Percentiles rank a stretch among this genome's conserved stretches.
Evolutionary conservation across 768 basidiomycete species (phyloP).

Genomic region (Sutorius australiensis): DNA sequence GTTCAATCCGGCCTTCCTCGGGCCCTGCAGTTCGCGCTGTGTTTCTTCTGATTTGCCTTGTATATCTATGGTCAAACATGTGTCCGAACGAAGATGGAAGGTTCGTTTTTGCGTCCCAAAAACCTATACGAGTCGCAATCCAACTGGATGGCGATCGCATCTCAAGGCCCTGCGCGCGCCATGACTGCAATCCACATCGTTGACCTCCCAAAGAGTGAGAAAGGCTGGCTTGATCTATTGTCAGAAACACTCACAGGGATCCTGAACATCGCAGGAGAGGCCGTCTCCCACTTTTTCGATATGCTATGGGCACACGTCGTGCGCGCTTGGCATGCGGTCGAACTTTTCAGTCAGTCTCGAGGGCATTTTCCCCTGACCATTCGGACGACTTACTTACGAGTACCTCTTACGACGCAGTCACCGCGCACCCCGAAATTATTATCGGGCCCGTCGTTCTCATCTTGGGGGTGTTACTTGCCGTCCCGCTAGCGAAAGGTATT

Average conservation of each 20-base stretch:
- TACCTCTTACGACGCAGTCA: background rate
- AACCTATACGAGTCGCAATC: no score
- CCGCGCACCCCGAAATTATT: background rate
- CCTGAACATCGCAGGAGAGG: fast-evolving
- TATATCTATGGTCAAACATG: no score
- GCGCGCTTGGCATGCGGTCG: background rate
- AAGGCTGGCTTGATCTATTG: background rate
- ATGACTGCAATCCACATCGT: no score
- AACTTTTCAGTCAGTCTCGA: constrained; percentile 1
- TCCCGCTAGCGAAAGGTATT: background rate
- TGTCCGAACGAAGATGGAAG: no score
- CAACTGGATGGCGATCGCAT: no score
- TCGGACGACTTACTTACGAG: background rate
- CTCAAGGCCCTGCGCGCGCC: no score
- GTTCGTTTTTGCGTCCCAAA: no score
- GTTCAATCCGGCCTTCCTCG: no score
- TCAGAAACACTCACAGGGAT: fast-evolving
- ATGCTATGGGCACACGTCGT: fast-evolving
- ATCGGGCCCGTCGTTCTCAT: background rate
- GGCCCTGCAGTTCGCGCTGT: no score
- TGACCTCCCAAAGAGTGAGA: background rate
- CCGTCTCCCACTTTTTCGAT: background rate
- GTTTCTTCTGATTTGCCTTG: no score
- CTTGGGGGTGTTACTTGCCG: background rate
- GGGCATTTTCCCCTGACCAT: background rate